Base-by-base conservation (phyloP, 805 yeast genomes). In the Nematodospora valgi region DNA sequence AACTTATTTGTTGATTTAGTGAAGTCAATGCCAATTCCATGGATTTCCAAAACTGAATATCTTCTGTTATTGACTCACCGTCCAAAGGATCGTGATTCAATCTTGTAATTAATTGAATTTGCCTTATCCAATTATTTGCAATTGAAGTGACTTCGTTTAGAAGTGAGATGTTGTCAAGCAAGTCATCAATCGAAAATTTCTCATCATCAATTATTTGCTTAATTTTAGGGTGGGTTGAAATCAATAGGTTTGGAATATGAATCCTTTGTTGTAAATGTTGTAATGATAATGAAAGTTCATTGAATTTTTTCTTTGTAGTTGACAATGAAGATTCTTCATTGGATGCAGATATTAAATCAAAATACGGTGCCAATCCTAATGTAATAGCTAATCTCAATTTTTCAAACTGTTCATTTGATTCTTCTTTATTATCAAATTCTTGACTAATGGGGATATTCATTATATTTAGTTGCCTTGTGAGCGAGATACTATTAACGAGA, bases 41-140 rank as follows among this genome's bases (percentile, higher is more conserved):
- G 0, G 86, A 74, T 6, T 65, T 59, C 97, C 97, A 89, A 45
- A 84, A 88, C 30, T 70, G 75, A 3, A 83, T 66, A 48, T 89
- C 97, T 26, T 82, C 87, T 2, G 58, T 45, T 3, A 66, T 45
- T 0, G 78, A 61, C 0, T 76, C 59, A 2, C 85, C 87, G 18
- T 72, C 78, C 0, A 58, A 40, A 0, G 83, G 76, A 18, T 73
- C 73, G 28, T 78, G 73, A 9, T 71, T 55, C 16, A 80, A 48
- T 16, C 63, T 62, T 0, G 87, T 75, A 5, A 86, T 62, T 1
- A 67, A 55, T 41, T 79, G 81, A 10, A 81, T 73, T 22, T 74
- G 72, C 41, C 68, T 74, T 12, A 81, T 76, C 97, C 97, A 89
- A 3, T 64, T 62, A 47, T 85, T 85, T 7, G 80, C 94, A 2